These are phyloP conservation scores for Macadamia integrifolia DNA, from an alignment of 164 flowering plant species.

Conservation along the genomic window DNA sequence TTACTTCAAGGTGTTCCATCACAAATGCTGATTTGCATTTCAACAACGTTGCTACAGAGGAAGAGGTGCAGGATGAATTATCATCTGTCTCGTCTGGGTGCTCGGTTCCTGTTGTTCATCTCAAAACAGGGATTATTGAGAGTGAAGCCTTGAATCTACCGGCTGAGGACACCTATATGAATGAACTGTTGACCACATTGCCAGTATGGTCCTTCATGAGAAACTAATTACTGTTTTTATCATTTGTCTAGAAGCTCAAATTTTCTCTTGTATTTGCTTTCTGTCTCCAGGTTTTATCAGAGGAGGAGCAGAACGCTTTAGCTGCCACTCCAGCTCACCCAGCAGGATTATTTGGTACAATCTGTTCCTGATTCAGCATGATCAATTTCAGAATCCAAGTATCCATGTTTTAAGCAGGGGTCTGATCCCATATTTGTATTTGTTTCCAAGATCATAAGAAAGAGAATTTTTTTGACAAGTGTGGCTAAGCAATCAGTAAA, in stretches of 20 bases:
- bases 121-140: constrained; percentile 49
- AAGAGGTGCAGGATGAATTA: constrained; percentile 33
- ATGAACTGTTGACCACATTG: constrained; percentile 58
- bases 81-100: constrained; percentile 33
- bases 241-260: too few relatives aligned
- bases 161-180: constrained; percentile 42
- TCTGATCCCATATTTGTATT: background rate
- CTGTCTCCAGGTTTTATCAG: constrained; percentile 61
- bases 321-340: constrained; percentile 99
- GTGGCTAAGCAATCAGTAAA: too few relatives aligned
- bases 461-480: too few relatives aligned
- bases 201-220: constrained; percentile 45
- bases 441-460: too few relatives aligned
- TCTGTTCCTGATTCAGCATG: background rate
- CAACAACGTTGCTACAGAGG: constrained; percentile 35
- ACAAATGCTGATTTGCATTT: constrained; percentile 44
- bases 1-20: constrained; percentile 46
- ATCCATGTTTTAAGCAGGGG: background rate
- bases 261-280: background rate
- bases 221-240: background rate
- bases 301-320: constrained; percentile 72
- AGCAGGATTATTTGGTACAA: constrained; percentile 68
- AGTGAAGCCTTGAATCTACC: constrained; percentile 51
- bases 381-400: background rate
- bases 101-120: constrained; percentile 51